Base-by-base conservation (phyloP, 495 filamentous ascomycete species). In the Pyrenopolyporus hunteri region DNA sequence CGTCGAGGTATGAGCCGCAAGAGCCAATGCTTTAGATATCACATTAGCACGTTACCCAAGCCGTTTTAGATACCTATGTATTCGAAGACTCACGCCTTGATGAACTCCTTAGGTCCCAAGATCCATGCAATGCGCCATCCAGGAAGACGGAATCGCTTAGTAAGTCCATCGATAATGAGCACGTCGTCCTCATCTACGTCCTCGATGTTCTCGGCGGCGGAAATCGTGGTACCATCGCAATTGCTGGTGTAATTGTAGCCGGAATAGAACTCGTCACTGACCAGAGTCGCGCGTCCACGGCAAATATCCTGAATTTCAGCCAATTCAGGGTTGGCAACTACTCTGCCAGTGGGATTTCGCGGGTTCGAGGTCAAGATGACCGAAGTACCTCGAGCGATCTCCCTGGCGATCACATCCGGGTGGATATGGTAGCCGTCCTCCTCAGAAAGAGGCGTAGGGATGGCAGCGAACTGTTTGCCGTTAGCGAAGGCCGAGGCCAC, bases 51-150 rank as follows among this genome's bases (percentile, higher is more conserved):
- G 42, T 4, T 22, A 23, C 6, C 25, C 1, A 20, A 11, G 31
- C 3, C 3, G 13, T 19, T 17, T 3, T n/a, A n/a, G n/a, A n/a
- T n/a, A n/a, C n/a, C n/a, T n/a, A 10, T 19, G 23, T 17, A 0
- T 31, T 1, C 8, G 40, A 14, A 31, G 6, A 73, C 74, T 58
- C 37, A 81, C 78, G 93, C 92, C 70, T 90, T 89, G 77, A 98
- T 89, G 77, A 97, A 98, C 54, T 96, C 93, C 78, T 97, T 97
- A 43, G 93, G 93, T 1, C 93, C 93, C 43, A 98, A 73, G 59
- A 98, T 89, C 93, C 93, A 97, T 6, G 93, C 93, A 42, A 98
- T 92, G 61, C 93, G 90, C 93, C 93, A 98, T 51, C 93, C 93
- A 2, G 93, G 93, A 2, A 98, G 85, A 60, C 93, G 87, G 84